Percentiles rank a stretch among this genome's conserved stretches.
Evolutionary conservation across 192 early-diverging fungal species (phyloP).

Genomic region (Linnemannia schmuckeri): DNA sequence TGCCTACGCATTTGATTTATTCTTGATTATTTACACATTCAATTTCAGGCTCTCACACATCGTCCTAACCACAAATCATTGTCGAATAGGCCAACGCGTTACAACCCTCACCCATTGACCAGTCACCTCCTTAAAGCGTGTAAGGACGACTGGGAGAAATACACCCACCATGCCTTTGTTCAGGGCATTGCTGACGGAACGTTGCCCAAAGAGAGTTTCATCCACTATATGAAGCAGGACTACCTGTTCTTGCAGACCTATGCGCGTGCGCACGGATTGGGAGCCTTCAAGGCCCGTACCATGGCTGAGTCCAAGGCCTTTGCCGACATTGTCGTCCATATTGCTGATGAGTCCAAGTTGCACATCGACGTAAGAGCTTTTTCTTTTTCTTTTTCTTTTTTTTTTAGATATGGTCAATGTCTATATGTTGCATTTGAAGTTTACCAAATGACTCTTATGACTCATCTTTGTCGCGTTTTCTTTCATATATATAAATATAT

Average conservation of each 20-base stretch:
- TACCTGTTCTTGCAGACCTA: slow-evolving; percentile 85
- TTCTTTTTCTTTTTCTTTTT: neutral
- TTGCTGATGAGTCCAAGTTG: slow-evolving; percentile 75
- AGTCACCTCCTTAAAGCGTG: slow-evolving; percentile 60
- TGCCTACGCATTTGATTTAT: neutral
- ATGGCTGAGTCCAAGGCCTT: slow-evolving; percentile 70
- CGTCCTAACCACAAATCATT: neutral
- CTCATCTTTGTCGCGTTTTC: neutral
- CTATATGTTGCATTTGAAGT: neutral
- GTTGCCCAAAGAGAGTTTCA: slow-evolving; percentile 75
- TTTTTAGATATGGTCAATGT: neutral
- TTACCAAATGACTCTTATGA: neutral
- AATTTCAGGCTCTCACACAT: neutral
- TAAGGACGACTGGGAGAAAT: slow-evolving; percentile 70
- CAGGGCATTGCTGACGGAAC: slow-evolving; percentile 80
- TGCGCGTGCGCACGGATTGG: slow-evolving; percentile 81
- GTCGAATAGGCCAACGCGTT: slow-evolving; percentile 53
- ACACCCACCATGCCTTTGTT: slow-evolving; percentile 83
- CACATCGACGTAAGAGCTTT: slow-evolving; percentile 70
- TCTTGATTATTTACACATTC: neutral
- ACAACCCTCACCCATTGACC: slow-evolving; percentile 62
- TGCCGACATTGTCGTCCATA: slow-evolving; percentile 74
- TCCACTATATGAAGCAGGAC: slow-evolving; percentile 88
- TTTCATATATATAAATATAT: neutral
- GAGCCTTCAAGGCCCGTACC: slow-evolving; percentile 75